Conservation (phyloP, 2,329 filamentous ascomycete species). For the Monosporascus sp. region DNA sequence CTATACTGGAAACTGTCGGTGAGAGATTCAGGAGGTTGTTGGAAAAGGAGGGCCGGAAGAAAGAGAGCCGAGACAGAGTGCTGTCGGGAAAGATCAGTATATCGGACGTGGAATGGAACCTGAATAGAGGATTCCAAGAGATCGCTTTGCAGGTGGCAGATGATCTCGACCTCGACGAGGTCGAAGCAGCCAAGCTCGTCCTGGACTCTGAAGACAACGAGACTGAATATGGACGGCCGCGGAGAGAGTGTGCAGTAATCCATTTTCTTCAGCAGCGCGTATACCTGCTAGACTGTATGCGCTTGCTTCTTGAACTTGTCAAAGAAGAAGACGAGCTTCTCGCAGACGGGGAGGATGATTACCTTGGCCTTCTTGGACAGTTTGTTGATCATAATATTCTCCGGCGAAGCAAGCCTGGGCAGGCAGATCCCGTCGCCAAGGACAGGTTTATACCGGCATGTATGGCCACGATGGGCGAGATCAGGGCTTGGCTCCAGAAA, state of each 20-base stretch:
- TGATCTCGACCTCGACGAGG: constrained; percentile 83
- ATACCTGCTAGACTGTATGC: constrained; percentile 76
- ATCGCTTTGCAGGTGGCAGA: constrained; percentile 77
- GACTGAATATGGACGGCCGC: constrained; percentile 63
- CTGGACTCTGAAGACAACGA: constrained; percentile 68
- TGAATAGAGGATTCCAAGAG: constrained; percentile 88
- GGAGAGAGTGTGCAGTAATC: constrained; percentile 76
- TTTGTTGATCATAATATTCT: constrained; percentile 55
- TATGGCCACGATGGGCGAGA: constrained; percentile 67
- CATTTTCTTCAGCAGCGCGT: constrained; percentile 83
- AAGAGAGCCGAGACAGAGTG: constrained; percentile 68
- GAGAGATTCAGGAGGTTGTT: constrained; percentile 67
- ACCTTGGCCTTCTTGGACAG: constrained; percentile 49
- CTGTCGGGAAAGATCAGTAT: constrained; percentile 70
- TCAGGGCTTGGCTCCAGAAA: constrained; percentile 71
- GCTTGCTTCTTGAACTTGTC: constrained; percentile 69
- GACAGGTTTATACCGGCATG: constrained; percentile 69
- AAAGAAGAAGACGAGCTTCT: constrained; percentile 55
- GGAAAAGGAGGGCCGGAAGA: constrained; percentile 69
- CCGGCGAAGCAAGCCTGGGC: constrained; percentile 40
- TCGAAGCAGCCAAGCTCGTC: constrained; percentile 74
- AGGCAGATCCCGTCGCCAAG: constrained; percentile 36
- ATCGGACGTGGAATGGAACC: constrained; percentile 65
- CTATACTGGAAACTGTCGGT: constrained; percentile 57
- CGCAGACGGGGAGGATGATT: constrained; percentile 44